Conservation (phyloP, 2,329 filamentous ascomycete species). For the Purpureocillium lavendulum region DNA sequence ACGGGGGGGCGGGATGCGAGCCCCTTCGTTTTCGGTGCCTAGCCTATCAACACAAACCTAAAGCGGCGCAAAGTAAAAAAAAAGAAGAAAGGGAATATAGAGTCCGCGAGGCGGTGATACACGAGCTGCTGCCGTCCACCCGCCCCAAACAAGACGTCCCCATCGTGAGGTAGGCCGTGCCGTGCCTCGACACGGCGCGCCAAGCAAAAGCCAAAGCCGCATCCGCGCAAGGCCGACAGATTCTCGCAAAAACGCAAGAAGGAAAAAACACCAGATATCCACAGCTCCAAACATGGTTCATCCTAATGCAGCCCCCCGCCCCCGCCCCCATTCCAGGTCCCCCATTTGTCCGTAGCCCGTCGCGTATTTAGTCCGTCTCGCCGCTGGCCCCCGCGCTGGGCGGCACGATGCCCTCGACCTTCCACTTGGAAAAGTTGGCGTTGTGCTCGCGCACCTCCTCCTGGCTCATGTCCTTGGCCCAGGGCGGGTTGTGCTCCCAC, state of each 20-base stretch:
- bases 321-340: slow-evolving; percentile 1
- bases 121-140: slow-evolving; percentile 5
- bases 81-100: slow-evolving; percentile 1
- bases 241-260: too few relatives aligned
- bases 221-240: too few relatives aligned
- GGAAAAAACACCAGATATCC: slow-evolving; percentile 6
- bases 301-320: slow-evolving; percentile 6
- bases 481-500: slow-evolving; percentile 72
- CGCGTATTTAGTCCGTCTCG: too few relatives aligned
- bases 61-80: slow-evolving; percentile 10
- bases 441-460: slow-evolving; percentile 70
- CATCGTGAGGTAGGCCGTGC: too few relatives aligned
- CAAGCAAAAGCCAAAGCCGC: too few relatives aligned
- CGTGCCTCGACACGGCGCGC: too few relatives aligned
- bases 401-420: slow-evolving; percentile 37
- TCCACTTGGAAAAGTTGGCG: slow-evolving; percentile 50
- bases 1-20: too few relatives aligned
- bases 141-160: not conserved
- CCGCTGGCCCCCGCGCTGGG: too few relatives aligned
- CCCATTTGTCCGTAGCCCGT: too few relatives aligned
- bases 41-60: not conserved
- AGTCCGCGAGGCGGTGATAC: not conserved
- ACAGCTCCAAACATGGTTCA: not conserved
- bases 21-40: too few relatives aligned
- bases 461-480: slow-evolving; percentile 71